Conservation (phyloP, 2,329 filamentous ascomycete species). For the Cercospora berteroae region DNA sequence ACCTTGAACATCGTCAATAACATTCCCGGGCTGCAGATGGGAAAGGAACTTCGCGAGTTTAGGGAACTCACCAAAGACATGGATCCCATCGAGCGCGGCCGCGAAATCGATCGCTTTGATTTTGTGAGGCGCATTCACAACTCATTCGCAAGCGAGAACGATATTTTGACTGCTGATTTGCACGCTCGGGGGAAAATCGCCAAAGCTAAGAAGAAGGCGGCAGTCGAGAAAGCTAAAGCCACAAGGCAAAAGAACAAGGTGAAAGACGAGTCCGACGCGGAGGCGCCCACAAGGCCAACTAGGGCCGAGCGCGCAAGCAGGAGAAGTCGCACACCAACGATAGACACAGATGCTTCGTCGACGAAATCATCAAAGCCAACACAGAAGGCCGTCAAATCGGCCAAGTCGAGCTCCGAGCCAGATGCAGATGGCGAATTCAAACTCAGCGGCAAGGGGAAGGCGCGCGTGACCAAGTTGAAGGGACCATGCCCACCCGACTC, state of each 20-base stretch:
- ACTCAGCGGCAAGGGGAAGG: background rate
- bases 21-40: slow-evolving; percentile 63
- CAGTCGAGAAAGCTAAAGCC: slow-evolving; percentile 30
- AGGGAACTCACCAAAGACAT: slow-evolving; percentile 68
- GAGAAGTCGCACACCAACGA: background rate
- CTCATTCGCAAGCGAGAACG: slow-evolving; percentile 77
- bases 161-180: slow-evolving; percentile 71
- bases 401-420: slow-evolving; percentile 11
- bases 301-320: background rate
- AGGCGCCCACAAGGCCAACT: background rate
- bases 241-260: slow-evolving; percentile 34
- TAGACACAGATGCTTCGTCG: background rate
- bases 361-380: slow-evolving; percentile 5
- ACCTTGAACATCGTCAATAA: slow-evolving; percentile 95
- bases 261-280: slow-evolving; percentile 15
- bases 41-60: slow-evolving; percentile 68
- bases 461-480: background rate
- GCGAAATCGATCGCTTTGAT: slow-evolving; percentile 69
- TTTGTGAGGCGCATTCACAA: slow-evolving; percentile 84
- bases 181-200: slow-evolving; percentile 55
- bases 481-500: background rate
- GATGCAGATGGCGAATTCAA: slow-evolving; percentile 15
- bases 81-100: slow-evolving; percentile 69
- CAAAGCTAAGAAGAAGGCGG: slow-evolving; percentile 37
- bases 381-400: background rate